phyloP scores from a whole-genome alignment of 2,329 filamentous ascomycete genomes.

The Thielaviopsis punctulata region DNA sequence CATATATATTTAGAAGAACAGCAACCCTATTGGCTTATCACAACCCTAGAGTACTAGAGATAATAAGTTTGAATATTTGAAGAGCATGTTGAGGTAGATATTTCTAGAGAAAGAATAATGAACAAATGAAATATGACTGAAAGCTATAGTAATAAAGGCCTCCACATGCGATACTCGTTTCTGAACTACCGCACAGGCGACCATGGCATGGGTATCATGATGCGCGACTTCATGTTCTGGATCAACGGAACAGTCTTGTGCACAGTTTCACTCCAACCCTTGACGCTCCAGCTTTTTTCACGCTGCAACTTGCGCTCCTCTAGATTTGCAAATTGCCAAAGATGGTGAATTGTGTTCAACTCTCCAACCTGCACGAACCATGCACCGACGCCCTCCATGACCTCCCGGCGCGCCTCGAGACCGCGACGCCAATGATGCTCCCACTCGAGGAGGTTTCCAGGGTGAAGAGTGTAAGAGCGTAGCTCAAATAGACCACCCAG shows the following conservation, averaged over 20 bases:
- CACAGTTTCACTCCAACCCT: conserved; percentile 93
- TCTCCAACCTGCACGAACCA: conserved; percentile 99
- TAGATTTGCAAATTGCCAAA: conserved; percentile 96
- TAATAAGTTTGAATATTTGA: too few species aligned
- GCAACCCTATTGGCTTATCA: too few species aligned
- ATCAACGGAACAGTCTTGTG: conserved; percentile 98
- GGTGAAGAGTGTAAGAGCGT: conserved; percentile 88
- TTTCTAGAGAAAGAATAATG: neutral
- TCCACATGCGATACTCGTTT: neutral
- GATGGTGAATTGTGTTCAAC: conserved; percentile 89
- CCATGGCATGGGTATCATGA: conserved; percentile 91
- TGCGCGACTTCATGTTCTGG: conserved; percentile 86
- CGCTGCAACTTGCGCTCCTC: conserved; percentile 81
- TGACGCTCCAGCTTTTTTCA: conserved; percentile 87
- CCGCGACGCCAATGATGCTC: conserved; percentile 95
- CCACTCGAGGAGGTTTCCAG: conserved; percentile 93
- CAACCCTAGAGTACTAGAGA: too few species aligned
- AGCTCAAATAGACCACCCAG: conserved; percentile 91
- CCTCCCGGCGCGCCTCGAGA: conserved; percentile 75
- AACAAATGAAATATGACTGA: neutral
- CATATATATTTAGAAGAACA: too few species aligned
- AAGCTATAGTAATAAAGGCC: neutral
- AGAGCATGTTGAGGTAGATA: too few species aligned
- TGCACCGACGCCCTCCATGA: conserved; percentile 95
- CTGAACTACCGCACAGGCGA: conserved; percentile 62